phyloP scores from a whole-genome alignment of 768 basidiomycete species.

The Rhodosporidiobolus sp. region DNA sequence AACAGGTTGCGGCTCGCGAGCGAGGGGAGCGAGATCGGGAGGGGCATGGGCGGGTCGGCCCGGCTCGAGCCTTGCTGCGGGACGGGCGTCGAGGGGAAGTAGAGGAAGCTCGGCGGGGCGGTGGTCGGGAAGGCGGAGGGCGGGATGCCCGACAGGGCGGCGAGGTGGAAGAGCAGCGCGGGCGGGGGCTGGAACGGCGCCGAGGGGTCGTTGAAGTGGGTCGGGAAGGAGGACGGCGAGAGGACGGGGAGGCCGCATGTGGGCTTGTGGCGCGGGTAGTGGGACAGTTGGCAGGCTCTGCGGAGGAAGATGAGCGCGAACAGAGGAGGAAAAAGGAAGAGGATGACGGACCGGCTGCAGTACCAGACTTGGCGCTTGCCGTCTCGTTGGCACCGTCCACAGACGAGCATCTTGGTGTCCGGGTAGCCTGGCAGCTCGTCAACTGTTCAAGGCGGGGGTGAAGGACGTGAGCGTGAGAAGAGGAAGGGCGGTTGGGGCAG shows the following conservation, averaged over 20 bases:
- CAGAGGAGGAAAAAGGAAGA: background rate
- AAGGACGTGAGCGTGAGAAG: background rate
- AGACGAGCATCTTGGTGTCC: too few species aligned
- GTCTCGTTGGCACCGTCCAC: too few species aligned
- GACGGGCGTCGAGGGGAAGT: conserved; percentile 17
- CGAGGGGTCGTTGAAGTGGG: background rate
- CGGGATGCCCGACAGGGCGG: conserved; percentile 20
- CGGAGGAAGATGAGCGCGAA: background rate
- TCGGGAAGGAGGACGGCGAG: background rate
- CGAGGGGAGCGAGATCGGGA: conserved; percentile 24
- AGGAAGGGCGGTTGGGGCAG: background rate
- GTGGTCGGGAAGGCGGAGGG: background rate
- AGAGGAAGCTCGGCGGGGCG: conserved; percentile 13
- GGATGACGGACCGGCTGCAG: too few species aligned
- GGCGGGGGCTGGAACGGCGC: conserved; percentile 5
- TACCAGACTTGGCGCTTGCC: too few species aligned
- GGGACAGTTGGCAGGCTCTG: conserved; percentile 4
- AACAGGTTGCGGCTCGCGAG: conserved; percentile 20
- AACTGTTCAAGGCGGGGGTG: too few species aligned
- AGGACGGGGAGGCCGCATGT: conserved; percentile 1
- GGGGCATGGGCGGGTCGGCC: background rate
- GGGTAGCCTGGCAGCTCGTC: too few species aligned
- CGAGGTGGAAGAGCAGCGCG: conserved; percentile 28
- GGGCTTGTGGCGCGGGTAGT: background rate
- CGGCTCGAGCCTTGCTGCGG: background rate